phyloP scores from a whole-genome alignment of 2,329 filamentous ascomycete species.

The Beauveria pseudobassiana region DNA sequence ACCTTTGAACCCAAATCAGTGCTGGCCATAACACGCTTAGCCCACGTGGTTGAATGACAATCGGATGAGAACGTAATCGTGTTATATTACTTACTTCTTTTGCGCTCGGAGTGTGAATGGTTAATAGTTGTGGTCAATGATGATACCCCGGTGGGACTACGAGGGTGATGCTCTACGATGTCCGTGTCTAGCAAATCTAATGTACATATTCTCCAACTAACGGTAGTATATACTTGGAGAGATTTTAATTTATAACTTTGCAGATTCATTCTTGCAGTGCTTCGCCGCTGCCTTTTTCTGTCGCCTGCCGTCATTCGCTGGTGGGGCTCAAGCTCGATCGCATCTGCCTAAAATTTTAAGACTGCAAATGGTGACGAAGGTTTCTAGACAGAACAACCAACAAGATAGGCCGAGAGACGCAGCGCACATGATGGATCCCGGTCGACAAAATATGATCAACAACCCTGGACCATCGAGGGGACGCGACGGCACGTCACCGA shows the following conservation, averaged over 20 bases:
- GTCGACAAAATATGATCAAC: slow-evolving; percentile 44
- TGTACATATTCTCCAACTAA: background rate
- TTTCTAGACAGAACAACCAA: background rate
- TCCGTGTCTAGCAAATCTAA: background rate
- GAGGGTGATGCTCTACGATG: background rate
- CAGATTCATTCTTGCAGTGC: too few relatives aligned
- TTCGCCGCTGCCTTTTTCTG: too few relatives aligned
- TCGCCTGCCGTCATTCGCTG: background rate
- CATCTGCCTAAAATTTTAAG: slow-evolving; percentile 5
- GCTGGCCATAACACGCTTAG: background rate
- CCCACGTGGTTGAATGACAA: background rate
- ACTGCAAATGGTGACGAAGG: background rate
- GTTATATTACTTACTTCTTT: background rate
- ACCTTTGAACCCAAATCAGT: background rate
- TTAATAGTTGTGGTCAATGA: background rate
- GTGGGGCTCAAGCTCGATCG: slow-evolving; percentile 6
- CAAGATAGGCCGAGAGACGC: background rate
- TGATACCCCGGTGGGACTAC: background rate
- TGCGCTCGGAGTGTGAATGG: background rate
- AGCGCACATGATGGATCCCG: slow-evolving; percentile 42
- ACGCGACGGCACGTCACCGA: slow-evolving; percentile 47
- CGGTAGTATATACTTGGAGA: background rate
- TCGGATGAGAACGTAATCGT: too few relatives aligned
- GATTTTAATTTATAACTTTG: too few relatives aligned
- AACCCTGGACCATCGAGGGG: slow-evolving; percentile 29